Base-by-base conservation (phyloP, 208 protist genomes). In the Trypanosoma caninum region DNA sequence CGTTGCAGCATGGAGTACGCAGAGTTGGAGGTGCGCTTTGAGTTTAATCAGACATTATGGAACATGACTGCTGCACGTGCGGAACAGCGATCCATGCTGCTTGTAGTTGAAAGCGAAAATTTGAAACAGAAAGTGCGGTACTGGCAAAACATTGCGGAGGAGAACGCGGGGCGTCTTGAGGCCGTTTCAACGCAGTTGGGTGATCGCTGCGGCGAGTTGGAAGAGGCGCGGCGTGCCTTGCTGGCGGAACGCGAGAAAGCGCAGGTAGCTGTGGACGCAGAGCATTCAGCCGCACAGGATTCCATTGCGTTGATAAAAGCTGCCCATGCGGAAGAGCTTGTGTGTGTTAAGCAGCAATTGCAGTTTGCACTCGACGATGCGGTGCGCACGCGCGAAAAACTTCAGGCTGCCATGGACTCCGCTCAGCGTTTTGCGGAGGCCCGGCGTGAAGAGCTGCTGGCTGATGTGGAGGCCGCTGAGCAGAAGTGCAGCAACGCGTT, bases 61-160 rank as follows among this genome's bases (percentile, higher is more conserved):
- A 56, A 73, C 6, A 58, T 78, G 34, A 59, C 69, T 31, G 51
- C 52, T 22, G 44, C 71, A 4, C 75, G 74, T 47, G 69, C 48
- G 6, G 72, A 74, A 40, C 72, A 81, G 58, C 69, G 70, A 59
- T 53, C 66, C 23, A 47, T 78, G 16, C 53, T 34, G 23, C 33
- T 78, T 14, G 35, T 52, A 3, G 66, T 75, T 23, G 82, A 75
- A 42, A 63, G 66, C 57, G 78, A 81, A 45, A 54, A 59, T 34
- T 47, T 74, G 34, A 65, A 61, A 34, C 45, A 50, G 13, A 64
- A 70, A 30, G 58, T 71, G n/a, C 62, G 56, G 3, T 69, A 79
- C 53, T 82, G 72, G 79, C 60, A 69, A 33, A 52, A 74, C 38
- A 58, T 59, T 35, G 66, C 78, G n/a, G 59, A 59, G 46, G 59